These are phyloP conservation scores for Phytophthora ramorum DNA, from an alignment of 352 stramenopile genomes.

Conservation along the genomic window DNA sequence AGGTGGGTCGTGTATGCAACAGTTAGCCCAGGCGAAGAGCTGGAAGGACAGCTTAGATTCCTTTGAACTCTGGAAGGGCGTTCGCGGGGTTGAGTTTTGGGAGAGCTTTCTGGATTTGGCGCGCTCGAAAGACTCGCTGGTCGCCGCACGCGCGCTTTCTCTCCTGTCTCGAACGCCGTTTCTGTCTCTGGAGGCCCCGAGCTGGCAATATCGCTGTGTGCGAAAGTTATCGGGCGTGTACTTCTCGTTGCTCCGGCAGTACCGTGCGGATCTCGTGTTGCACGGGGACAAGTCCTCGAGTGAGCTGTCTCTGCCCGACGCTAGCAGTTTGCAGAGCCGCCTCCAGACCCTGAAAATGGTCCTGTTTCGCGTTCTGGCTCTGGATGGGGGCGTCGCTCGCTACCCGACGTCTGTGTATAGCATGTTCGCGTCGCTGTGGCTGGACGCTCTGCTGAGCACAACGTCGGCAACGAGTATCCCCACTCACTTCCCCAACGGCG, in stretches of 20 bases:
- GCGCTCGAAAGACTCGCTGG: slow-evolving; percentile 40
- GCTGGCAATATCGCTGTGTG: slow-evolving; percentile 79
- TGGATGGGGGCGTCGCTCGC: slow-evolving; percentile 67
- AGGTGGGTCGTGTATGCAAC: slow-evolving; percentile 33
- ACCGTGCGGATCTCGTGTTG: slow-evolving; percentile 50
- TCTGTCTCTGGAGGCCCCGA: slow-evolving; percentile 69
- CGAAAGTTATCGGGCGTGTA: slow-evolving; percentile 63
- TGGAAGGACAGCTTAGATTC: slow-evolving; percentile 46
- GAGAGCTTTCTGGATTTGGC: slow-evolving; percentile 71
- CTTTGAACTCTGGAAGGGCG: slow-evolving; percentile 59
- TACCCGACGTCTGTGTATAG: slow-evolving; percentile 77
- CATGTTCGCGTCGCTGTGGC: slow-evolving; percentile 70
- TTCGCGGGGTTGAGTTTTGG: slow-evolving; percentile 62
- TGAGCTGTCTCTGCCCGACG: slow-evolving; percentile 5
- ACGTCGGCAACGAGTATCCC: slow-evolving; percentile 72
- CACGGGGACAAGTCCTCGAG: slow-evolving; percentile 19
- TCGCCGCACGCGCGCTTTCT: slow-evolving; percentile 55
- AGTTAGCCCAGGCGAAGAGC: slow-evolving; percentile 34
- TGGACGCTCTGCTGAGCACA: slow-evolving; percentile 70
- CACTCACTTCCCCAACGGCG: slow-evolving; percentile 66
- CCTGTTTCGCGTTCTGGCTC: slow-evolving; percentile 54
- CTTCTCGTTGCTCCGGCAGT: slow-evolving; percentile 63
- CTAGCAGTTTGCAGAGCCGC: slow-evolving; percentile 24
- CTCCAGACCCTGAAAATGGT: slow-evolving; percentile 59
- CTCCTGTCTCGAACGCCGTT: slow-evolving; percentile 66